Percentiles rank a stretch among this genome's conserved stretches.
Conservation (phyloP, 1,284 basidiomycete genomes). For the Ganoderma meredithae region DNA sequence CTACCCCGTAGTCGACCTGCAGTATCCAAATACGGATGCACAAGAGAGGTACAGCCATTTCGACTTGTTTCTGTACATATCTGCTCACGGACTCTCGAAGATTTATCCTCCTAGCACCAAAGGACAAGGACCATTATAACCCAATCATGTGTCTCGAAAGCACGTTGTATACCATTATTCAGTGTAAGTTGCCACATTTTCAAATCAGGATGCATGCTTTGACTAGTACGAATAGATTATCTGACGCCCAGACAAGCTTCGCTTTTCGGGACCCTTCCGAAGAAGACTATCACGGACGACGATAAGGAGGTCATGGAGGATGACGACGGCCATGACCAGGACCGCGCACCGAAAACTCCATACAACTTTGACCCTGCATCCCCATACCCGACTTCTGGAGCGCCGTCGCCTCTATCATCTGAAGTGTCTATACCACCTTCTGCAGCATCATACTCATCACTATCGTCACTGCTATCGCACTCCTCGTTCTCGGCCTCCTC, state of each 20-base stretch:
- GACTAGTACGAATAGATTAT: slow-evolving; percentile 55
- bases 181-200: slow-evolving; percentile 54
- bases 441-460: slow-evolving; percentile 30
- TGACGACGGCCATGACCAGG: slow-evolving; percentile 14
- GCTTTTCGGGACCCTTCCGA: slow-evolving; percentile 71
- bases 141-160: slow-evolving; percentile 77
- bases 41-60: slow-evolving; percentile 58
- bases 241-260: slow-evolving; percentile 68
- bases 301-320: slow-evolving; percentile 51
- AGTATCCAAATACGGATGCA: slow-evolving; percentile 74
- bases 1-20: slow-evolving; percentile 68
- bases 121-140: slow-evolving; percentile 82
- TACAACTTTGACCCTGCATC: neutral
- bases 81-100: slow-evolving; percentile 44
- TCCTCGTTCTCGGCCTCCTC: slow-evolving; percentile 34
- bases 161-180: slow-evolving; percentile 70
- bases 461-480: slow-evolving; percentile 36
- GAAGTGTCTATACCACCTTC: slow-evolving; percentile 35
- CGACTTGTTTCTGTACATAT: neutral
- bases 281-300: slow-evolving; percentile 52
- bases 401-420: slow-evolving; percentile 43
- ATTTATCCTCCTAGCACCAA: slow-evolving; percentile 75
- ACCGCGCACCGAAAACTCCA: slow-evolving; percentile 10
- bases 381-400: slow-evolving; percentile 15
- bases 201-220: slow-evolving; percentile 21